These are phyloP conservation scores for Plasmodium ovale DNA, from an alignment of 169 alveolate species.

Conservation along the genomic window DNA sequence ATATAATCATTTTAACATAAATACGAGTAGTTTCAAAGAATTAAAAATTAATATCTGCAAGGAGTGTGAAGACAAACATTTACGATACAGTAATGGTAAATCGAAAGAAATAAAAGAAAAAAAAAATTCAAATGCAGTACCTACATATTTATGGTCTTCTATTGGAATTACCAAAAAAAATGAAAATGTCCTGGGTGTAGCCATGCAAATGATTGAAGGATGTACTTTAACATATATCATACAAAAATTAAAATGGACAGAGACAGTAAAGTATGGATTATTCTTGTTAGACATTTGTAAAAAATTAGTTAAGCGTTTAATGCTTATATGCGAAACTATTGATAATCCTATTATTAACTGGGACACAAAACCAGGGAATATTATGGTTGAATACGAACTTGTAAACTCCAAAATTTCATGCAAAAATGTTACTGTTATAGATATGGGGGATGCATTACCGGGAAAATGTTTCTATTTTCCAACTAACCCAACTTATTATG, in stretches of 20 bases:
- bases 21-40: conserved; percentile 24
- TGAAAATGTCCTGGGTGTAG: conserved; percentile 79
- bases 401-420: conserved; percentile 73
- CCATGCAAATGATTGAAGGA: conserved; percentile 84
- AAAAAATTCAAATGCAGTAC: conserved; percentile 61
- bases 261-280: conserved; percentile 56
- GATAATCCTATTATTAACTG: conserved; percentile 81
- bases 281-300: conserved; percentile 78
- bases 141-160: conserved; percentile 80
- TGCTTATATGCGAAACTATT: conserved; percentile 65
- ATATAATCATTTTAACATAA: not conserved
- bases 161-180: conserved; percentile 71
- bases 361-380: conserved; percentile 86
- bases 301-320: conserved; percentile 78
- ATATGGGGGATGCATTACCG: conserved; percentile 84
- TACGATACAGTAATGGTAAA: conserved; percentile 21
- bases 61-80: conserved; percentile 20
- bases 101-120: conserved; percentile 27
- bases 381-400: conserved; percentile 76
- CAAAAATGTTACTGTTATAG: conserved; percentile 80
- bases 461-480: conserved; percentile 80
- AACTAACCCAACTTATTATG: conserved; percentile 78
- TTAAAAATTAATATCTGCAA: conserved; percentile 22
- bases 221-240: conserved; percentile 79
- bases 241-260: conserved; percentile 76